phyloP scores from a whole-genome alignment of 108 stramenopile genomes.

The Skeletonema tropicum region DNA sequence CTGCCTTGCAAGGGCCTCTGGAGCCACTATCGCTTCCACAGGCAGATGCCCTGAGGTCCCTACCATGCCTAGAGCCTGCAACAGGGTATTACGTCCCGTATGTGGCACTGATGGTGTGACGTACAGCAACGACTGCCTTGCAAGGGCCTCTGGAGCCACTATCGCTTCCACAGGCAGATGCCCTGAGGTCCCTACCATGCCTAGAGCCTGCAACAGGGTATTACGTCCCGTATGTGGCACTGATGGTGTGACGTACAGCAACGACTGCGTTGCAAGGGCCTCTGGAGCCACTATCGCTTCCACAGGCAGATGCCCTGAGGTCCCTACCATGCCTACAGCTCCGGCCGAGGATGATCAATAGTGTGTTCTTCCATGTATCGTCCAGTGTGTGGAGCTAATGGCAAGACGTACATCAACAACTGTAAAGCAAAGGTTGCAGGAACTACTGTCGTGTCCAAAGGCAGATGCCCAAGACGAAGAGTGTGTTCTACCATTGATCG shows the following conservation, averaged over 20 bases:
- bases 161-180: not conserved
- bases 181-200: not conserved
- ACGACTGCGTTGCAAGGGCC: not conserved
- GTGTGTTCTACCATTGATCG: not conserved
- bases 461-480: too few relatives aligned
- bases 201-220: too few relatives aligned
- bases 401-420: not conserved
- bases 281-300: not conserved
- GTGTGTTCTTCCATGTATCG: not conserved
- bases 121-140: not conserved
- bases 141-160: not conserved
- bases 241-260: not conserved
- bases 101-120: not conserved
- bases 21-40: not conserved
- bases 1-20: not conserved
- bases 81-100: not conserved
- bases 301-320: too few relatives aligned
- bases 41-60: not conserved
- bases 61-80: too few relatives aligned
- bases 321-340: too few relatives aligned
- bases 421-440: not conserved
- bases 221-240: not conserved
- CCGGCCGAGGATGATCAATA: too few relatives aligned
- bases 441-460: not conserved
- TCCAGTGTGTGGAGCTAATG: not conserved